These are phyloP conservation scores for Umbelopsis isabellina DNA, from an alignment of 192 early-diverging fungal species.

Conservation along the genomic window DNA sequence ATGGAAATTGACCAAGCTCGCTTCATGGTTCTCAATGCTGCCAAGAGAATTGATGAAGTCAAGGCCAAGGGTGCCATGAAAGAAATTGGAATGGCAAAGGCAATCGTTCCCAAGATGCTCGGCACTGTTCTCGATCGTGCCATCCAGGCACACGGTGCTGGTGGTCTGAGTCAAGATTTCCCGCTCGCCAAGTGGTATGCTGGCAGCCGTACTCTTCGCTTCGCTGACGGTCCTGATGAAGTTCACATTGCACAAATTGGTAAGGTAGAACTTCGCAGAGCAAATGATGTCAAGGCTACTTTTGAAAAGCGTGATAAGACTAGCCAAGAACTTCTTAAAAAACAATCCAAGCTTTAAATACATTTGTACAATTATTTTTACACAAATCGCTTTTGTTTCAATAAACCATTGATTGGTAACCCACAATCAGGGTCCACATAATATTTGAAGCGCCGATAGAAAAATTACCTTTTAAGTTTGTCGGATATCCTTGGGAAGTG, in stretches of 20 bases:
- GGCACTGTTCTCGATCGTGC: conserved; percentile 84
- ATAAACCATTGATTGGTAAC: not conserved
- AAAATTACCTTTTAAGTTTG: not conserved
- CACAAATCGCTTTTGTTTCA: not conserved
- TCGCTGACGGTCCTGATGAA: conserved; percentile 79
- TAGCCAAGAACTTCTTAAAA: not conserved
- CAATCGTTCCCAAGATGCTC: conserved; percentile 77
- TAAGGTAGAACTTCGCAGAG: conserved; percentile 68
- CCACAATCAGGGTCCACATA: conserved; percentile 3
- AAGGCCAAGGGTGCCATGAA: conserved; percentile 89
- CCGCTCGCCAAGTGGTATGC: conserved; percentile 86
- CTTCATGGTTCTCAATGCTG: conserved; percentile 91
- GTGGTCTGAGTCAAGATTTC: conserved; percentile 86
- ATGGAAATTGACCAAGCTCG: conserved; percentile 92
- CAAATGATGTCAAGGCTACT: conserved; percentile 35
- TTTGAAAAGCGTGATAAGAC: not conserved
- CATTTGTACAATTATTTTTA: conserved; percentile 1
- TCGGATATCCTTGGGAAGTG: not conserved
- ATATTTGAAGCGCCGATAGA: conserved; percentile 8
- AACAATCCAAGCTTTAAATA: conserved; percentile 1
- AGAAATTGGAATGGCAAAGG: conserved; percentile 98
- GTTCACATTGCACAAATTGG: conserved; percentile 75
- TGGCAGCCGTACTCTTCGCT: conserved; percentile 77
- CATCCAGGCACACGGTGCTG: conserved; percentile 93
- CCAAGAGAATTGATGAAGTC: conserved; percentile 86